phyloP scores from a whole-genome alignment of 768 basidiomycete species.

The Panaeolus cyanescens region DNA sequence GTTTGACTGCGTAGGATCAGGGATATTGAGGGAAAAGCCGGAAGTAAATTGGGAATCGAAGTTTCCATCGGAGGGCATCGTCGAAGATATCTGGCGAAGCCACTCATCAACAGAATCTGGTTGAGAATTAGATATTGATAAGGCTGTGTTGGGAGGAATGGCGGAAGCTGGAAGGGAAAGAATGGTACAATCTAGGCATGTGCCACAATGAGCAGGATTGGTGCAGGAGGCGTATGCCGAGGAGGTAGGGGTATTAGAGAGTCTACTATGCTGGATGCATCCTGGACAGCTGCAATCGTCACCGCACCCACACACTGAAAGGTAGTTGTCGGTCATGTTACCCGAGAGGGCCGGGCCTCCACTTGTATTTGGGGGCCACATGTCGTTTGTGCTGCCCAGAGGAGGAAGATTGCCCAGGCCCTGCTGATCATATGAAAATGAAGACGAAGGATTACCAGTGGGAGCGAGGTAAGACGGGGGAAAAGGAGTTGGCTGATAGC shows the following conservation, averaged over 20 bases:
- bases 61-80: neutral
- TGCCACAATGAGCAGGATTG: constrained; percentile 36
- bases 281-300: constrained; percentile 66
- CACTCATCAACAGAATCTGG: constrained; percentile 61
- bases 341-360: constrained; percentile 23
- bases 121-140: constrained; percentile 44
- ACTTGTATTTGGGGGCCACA: constrained; percentile 23
- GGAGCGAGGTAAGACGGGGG: constrained; percentile 24
- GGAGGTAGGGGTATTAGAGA: constrained; percentile 31
- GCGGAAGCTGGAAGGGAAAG: constrained; percentile 45
- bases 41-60: neutral
- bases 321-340: constrained; percentile 26
- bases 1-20: constrained; percentile 3
- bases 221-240: constrained; percentile 37
- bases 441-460: constrained; percentile 19
- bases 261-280: constrained; percentile 54
- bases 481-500: constrained; percentile 29
- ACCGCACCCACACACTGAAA: constrained; percentile 63
- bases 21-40: constrained; percentile 21
- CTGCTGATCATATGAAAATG: constrained; percentile 23
- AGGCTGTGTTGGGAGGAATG: constrained; percentile 39
- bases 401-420: constrained; percentile 14
- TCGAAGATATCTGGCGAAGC: constrained; percentile 51
- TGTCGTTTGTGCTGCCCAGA: neutral
- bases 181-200: constrained; percentile 68